Evolutionary conservation across 164 flowering plant species (phyloP), one percentile per base, ranked within the genome.

Genomic region (Stephania cephalantha): DNA sequence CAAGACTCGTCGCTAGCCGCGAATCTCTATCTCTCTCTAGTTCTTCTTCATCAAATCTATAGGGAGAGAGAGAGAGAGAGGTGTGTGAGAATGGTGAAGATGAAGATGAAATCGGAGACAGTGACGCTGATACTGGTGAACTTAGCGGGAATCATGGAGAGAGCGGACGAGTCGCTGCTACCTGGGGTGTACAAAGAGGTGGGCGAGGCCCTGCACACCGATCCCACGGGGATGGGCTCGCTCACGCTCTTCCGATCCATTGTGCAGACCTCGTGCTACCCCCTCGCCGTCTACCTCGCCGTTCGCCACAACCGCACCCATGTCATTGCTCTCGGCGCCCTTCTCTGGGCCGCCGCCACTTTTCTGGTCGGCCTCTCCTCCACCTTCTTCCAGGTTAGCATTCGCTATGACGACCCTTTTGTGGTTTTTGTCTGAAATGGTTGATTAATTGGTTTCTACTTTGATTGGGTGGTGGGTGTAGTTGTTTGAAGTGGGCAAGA

Each of bases 311-410:
- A 91, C 76, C 90, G 98, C 7, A 85, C 94, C 66, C 94, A 88
- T 58, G 90, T 90, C 61, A 92, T 92, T 10, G 90, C 98, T n/a
- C 85, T 85, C 35, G 97, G 94, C 4, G 93, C 97, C 6, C 86
- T 94, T 65, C 88, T 92, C 20, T 94, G 98, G 98, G 89, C 98
- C 17, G 88, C 90, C 20, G 95, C 98, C 48, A 94, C 98, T 35
- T 91, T 94, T 80, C 91, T 94, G 29, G 97, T 94, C 69, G 98
- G 85, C 75, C 66, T 90, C 78, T 91, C 97, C 73, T 82, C 87
- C 79, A 87, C 93, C 73, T 94, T 85, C 87, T 76, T 78, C 48
- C 88, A 94, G 95, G 97, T 91, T 7, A 48, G 53, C 11, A 3
- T 48, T 12, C 53, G 13, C 42, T 35, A 4, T 4, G 42, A 4